phyloP scores from a whole-genome alignment of 345 rosid genomes.

The Citrus sp. region DNA sequence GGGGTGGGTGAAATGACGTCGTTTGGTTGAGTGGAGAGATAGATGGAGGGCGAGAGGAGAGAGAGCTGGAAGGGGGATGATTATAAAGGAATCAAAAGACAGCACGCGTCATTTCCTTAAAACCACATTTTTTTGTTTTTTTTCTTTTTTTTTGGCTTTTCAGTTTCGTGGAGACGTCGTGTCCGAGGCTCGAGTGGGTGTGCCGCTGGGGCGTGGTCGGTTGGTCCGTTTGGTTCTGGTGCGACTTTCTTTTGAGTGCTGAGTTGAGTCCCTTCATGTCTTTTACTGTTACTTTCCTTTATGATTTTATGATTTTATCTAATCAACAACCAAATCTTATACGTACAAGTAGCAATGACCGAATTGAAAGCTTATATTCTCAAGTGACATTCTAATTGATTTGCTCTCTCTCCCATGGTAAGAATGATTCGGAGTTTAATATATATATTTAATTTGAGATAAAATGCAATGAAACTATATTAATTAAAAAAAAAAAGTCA shows the following conservation, averaged over 20 bases:
- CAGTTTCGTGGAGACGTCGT: not conserved
- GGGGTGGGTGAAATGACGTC: conserved; percentile 33
- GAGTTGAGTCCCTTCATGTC: not conserved
- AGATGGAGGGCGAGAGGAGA: not conserved
- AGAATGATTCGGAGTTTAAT: too few species aligned
- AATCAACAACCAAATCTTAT: not conserved
- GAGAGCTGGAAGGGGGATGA: not conserved
- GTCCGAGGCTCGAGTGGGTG: not conserved
- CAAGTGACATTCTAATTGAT: too few species aligned
- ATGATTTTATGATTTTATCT: not conserved
- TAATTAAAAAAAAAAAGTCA: too few species aligned
- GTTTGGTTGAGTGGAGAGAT: not conserved
- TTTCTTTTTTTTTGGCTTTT: not conserved
- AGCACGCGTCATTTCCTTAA: conserved; percentile 25
- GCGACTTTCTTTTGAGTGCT: not conserved
- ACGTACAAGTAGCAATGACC: too few species aligned
- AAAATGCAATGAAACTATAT: too few species aligned
- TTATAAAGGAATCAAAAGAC: conserved; percentile 30
- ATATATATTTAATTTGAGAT: too few species aligned
- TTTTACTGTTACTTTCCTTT: not conserved
- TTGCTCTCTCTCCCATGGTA: too few species aligned
- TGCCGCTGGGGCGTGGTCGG: conserved; percentile 11
- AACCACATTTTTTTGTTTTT: conserved; percentile 15
- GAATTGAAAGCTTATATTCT: too few species aligned
- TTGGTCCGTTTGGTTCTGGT: conserved; percentile 4